phyloP scores from a whole-genome alignment of 139 green algal species.

The Limnomonas spitsbergensis region DNA sequence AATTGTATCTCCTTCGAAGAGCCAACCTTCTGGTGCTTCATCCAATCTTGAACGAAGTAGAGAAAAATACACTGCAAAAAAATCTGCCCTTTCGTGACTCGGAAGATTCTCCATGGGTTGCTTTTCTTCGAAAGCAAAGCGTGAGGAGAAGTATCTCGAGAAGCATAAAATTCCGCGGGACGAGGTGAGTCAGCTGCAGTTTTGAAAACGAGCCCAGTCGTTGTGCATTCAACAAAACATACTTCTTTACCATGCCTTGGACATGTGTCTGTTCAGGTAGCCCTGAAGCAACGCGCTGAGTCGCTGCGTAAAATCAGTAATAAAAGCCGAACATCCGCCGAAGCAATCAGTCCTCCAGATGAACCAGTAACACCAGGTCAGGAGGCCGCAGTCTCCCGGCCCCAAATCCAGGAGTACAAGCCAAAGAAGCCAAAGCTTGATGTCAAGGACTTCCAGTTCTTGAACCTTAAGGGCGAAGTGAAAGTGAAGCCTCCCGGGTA shows the following conservation, averaged over 20 bases:
- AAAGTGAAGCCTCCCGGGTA: constrained; percentile 40
- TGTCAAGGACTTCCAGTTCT: constrained; percentile 40
- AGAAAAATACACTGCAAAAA: no score
- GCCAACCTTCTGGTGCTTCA: no score
- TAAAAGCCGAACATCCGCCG: not conserved
- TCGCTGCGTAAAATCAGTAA: not conserved
- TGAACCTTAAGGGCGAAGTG: constrained; percentile 20
- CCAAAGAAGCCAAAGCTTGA: constrained; percentile 36
- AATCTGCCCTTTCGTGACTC: no score
- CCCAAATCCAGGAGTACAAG: constrained; percentile 18
- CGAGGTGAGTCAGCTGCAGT: not conserved
- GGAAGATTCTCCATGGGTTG: no score
- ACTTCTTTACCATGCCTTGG: no score
- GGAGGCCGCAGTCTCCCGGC: not conserved
- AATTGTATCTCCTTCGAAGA: no score
- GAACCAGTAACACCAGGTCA: not conserved
- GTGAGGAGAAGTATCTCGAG: not conserved
- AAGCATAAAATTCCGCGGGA: not conserved
- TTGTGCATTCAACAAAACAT: no score
- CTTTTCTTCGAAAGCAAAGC: not conserved
- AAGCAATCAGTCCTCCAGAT: not conserved
- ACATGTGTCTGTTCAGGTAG: not conserved
- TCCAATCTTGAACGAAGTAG: no score
- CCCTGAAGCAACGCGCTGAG: not conserved
- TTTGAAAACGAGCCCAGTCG: not conserved